A percentile compares a stretch with the other conserved stretches of the same genome.
Conservation (phyloP, 129 eudicot species). For the Sambucus nigra region DNA sequence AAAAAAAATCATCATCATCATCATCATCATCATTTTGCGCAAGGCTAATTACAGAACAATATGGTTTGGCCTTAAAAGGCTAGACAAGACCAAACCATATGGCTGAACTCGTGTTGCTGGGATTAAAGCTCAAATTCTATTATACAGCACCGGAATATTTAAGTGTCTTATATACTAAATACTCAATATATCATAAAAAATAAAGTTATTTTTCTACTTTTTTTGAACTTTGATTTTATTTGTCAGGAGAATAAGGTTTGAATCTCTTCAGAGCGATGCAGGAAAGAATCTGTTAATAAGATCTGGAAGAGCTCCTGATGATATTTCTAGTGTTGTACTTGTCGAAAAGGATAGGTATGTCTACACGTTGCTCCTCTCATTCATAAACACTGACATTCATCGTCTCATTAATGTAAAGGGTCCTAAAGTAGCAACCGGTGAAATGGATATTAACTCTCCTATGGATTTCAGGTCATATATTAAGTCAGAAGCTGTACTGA, state of each 20-base stretch:
- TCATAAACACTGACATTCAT: background rate
- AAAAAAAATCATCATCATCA: too few relatives aligned
- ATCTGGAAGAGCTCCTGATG: constrained; percentile 97
- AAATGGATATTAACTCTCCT: background rate
- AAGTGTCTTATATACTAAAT: too few relatives aligned
- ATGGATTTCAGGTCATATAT: constrained; percentile 64
- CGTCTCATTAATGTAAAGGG: background rate
- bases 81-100: too few relatives aligned
- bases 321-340: constrained; percentile 93
- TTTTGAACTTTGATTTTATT: background rate
- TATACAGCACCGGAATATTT: too few relatives aligned
- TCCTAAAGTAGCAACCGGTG: background rate
- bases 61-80: too few relatives aligned
- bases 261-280: constrained; percentile 88
- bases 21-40: too few relatives aligned
- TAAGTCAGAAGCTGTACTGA: constrained; percentile 91
- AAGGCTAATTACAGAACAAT: too few relatives aligned
- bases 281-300: constrained; percentile 69
- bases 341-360: constrained; percentile 72
- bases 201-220: too few relatives aligned
- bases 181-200: too few relatives aligned
- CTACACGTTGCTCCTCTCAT: background rate
- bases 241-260: constrained; percentile 79
- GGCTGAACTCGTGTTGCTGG: too few relatives aligned
- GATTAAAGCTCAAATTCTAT: too few relatives aligned